These are phyloP conservation scores for Betula pendula DNA, from an alignment of 306 rosid species.

Conservation along the genomic window DNA sequence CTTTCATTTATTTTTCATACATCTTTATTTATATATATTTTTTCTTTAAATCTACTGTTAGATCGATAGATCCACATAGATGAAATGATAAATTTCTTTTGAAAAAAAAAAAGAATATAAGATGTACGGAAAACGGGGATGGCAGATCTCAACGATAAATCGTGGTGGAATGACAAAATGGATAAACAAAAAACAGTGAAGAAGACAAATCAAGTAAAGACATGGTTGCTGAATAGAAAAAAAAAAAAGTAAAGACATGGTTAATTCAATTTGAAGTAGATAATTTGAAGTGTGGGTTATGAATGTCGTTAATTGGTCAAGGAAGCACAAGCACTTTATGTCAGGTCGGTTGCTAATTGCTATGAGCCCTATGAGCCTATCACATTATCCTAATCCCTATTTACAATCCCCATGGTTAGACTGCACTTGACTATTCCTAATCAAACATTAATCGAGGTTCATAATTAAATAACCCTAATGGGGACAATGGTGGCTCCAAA, in stretches of 20 bases:
- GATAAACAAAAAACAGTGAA: neutral
- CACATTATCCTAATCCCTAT: constrained; percentile 15
- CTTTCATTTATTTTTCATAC: too few species aligned
- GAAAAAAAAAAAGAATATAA: too few species aligned
- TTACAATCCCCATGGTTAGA: constrained; percentile 10
- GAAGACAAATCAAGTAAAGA: constrained; percentile 14
- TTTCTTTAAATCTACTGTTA: too few species aligned
- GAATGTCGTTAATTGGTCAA: constrained; percentile 9
- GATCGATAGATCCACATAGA: too few species aligned
- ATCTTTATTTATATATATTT: too few species aligned
- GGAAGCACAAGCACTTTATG: constrained; percentile 11
- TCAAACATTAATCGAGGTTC: constrained; percentile 13
- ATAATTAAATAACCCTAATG: neutral
- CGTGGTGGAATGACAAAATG: neutral
- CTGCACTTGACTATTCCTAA: constrained; percentile 10
- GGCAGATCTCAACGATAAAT: too few species aligned
- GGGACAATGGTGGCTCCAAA: constrained; percentile 5
- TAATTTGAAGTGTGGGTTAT: neutral
- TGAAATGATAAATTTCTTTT: too few species aligned
- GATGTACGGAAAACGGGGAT: too few species aligned
- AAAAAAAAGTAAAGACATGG: constrained; percentile 15
- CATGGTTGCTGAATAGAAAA: too few species aligned
- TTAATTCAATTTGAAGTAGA: neutral
- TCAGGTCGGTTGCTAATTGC: constrained; percentile 1
- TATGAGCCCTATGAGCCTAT: too few species aligned